Percentiles rank a stretch among this genome's conserved stretches.
Conservation (phyloP, 2,329 filamentous ascomycete genomes). For the Juglanconis oblonga region DNA sequence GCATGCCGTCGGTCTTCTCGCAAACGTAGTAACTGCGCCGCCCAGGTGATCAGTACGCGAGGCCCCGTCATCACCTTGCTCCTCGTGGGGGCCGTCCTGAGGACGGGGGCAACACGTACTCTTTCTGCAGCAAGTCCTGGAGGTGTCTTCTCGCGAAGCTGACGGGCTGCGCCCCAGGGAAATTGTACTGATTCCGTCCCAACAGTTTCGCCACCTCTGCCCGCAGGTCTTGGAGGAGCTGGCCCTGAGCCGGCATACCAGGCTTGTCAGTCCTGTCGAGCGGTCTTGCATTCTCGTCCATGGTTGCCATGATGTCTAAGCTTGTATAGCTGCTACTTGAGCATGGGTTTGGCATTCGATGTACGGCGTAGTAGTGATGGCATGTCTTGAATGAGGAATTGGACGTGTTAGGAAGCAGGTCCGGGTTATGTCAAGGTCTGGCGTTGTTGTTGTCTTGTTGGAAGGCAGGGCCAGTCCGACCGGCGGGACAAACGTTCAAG, state of each 20-base stretch:
- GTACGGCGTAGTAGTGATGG: too few species aligned
- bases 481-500: too few species aligned
- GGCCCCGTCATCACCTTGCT: background rate
- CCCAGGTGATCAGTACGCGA: background rate
- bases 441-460: too few species aligned
- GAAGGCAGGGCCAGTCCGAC: too few species aligned
- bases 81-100: background rate
- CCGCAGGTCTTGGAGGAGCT: slow-evolving; percentile 61
- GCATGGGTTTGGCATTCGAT: too few species aligned
- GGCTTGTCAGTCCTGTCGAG: slow-evolving; percentile 56
- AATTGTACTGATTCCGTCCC: slow-evolving; percentile 63
- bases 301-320: slow-evolving; percentile 4
- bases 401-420: too few species aligned
- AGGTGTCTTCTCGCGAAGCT: slow-evolving; percentile 83
- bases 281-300: slow-evolving; percentile 26
- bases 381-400: too few species aligned
- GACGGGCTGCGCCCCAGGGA: slow-evolving; percentile 92
- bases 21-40: slow-evolving; percentile 80
- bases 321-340: too few species aligned
- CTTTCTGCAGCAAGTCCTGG: slow-evolving; percentile 73
- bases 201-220: slow-evolving; percentile 73
- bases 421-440: too few species aligned
- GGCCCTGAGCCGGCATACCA: slow-evolving; percentile 63
- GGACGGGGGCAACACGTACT: slow-evolving; percentile 48
- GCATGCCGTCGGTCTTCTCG: slow-evolving; percentile 96